Conservation (phyloP, 441 rosid genomes). For the Croton laevigatus region DNA sequence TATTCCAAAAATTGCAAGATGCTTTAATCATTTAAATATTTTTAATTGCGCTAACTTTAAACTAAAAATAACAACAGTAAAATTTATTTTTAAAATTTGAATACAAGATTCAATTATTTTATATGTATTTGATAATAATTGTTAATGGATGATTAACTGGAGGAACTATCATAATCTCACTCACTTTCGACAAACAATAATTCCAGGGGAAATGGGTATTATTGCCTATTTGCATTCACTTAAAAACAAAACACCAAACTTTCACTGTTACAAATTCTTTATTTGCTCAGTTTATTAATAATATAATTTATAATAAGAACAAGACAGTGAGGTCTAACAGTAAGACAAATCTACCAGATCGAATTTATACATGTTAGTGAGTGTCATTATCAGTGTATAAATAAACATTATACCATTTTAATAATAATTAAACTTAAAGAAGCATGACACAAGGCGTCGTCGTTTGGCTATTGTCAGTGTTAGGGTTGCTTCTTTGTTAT, state of each 20-base stretch:
- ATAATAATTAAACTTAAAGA: slow-evolving; percentile 9
- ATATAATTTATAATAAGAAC: slow-evolving; percentile 2
- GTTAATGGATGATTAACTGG: neutral
- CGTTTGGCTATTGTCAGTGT: slow-evolving; percentile 49
- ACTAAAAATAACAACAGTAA: too few relatives aligned
- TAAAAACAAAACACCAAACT: too few relatives aligned
- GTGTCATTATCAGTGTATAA: slow-evolving; percentile 32
- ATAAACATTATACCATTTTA: slow-evolving; percentile 7
- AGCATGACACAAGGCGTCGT: slow-evolving; percentile 30
- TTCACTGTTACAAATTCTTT: neutral
- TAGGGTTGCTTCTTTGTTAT: slow-evolving; percentile 15
- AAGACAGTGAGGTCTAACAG: slow-evolving; percentile 15
- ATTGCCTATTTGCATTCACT: too few relatives aligned
- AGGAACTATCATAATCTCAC: slow-evolving; percentile 18
- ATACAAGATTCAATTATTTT: neutral
- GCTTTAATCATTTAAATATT: too few relatives aligned
- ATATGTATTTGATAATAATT: neutral
- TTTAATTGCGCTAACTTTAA: too few relatives aligned
- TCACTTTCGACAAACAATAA: neutral
- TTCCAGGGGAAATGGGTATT: slow-evolving; percentile 8
- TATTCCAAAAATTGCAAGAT: too few relatives aligned
- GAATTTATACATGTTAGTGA: slow-evolving; percentile 34
- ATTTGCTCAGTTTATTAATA: too few relatives aligned
- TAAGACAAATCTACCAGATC: slow-evolving; percentile 24
- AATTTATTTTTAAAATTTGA: neutral